These are phyloP conservation scores for Globisporangium yorkense DNA, from an alignment of 352 stramenopile species.

Conservation along the genomic window DNA sequence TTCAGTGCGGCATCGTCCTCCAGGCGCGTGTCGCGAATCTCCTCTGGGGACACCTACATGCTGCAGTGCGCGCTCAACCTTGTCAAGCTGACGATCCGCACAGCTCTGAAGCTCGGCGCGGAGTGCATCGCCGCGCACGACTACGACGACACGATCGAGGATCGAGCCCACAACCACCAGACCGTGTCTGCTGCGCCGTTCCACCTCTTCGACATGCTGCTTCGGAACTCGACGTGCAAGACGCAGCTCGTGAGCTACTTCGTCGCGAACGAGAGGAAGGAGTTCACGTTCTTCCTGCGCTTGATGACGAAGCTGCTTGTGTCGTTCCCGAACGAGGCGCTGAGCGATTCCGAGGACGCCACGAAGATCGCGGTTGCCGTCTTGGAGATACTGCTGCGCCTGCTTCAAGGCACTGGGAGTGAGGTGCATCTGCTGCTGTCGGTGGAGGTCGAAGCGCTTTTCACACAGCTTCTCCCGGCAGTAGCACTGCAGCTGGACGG, in stretches of 20 bases:
- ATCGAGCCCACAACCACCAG: constrained; percentile 11
- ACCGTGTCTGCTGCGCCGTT: constrained; percentile 44
- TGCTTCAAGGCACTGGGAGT: constrained; percentile 35
- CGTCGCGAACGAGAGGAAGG: constrained; percentile 44
- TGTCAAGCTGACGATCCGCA: constrained; percentile 49
- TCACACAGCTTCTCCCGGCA: constrained; percentile 44
- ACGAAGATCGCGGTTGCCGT: constrained; percentile 31
- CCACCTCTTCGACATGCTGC: constrained; percentile 35
- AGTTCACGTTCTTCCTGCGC: constrained; percentile 65
- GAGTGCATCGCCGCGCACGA: constrained; percentile 47
- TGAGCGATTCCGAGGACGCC: constrained; percentile 16
- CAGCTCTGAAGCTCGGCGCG: constrained; percentile 55
- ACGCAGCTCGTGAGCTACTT: constrained; percentile 55
- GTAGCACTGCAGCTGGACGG: constrained; percentile 26
- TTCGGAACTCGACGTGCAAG: constrained; percentile 43
- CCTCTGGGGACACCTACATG: constrained; percentile 37
- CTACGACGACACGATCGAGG: constrained; percentile 18
- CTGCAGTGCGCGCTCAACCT: constrained; percentile 58
- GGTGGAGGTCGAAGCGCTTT: constrained; percentile 37
- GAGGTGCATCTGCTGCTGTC: constrained; percentile 36
- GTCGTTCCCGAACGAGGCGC: constrained; percentile 35
- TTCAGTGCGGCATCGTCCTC: not conserved
- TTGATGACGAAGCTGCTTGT: constrained; percentile 59
- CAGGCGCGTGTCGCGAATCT: not conserved
- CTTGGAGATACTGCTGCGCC: constrained; percentile 30